These are phyloP conservation scores for Cladosporium phlei DNA, from an alignment of 2,329 filamentous ascomycete genomes.

Conservation along the genomic window DNA sequence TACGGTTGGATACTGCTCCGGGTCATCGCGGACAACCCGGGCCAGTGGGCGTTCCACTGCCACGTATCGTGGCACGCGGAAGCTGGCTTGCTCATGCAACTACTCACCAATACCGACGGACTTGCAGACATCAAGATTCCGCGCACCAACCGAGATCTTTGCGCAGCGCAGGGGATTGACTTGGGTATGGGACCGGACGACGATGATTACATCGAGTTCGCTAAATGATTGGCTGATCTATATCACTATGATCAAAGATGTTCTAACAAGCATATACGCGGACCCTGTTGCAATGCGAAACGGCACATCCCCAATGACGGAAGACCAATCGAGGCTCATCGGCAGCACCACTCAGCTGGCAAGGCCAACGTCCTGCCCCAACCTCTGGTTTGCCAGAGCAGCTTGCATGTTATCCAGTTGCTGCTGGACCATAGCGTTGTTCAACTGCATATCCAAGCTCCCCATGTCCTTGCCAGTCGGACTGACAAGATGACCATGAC, in stretches of 20 bases:
- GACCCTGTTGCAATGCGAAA: too few species aligned
- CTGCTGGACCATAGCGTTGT: constrained; percentile 24
- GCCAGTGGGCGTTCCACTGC: constrained; percentile 56
- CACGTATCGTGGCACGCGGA: constrained; percentile 57
- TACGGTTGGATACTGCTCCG: constrained; percentile 54
- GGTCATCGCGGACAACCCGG: constrained; percentile 54
- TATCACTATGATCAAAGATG: too few species aligned
- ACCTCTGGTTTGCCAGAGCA: constrained; percentile 23
- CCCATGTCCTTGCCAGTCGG: constrained; percentile 19
- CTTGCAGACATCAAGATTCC: constrained; percentile 43
- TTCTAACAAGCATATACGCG: too few species aligned
- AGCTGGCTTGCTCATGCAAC: constrained; percentile 57
- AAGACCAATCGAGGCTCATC: background rate
- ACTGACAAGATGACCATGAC: constrained; percentile 22
- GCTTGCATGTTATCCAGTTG: constrained; percentile 29
- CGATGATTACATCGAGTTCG: constrained; percentile 29
- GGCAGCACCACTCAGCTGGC: constrained; percentile 14
- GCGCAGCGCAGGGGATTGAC: constrained; percentile 43
- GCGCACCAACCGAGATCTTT: constrained; percentile 43
- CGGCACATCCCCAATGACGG: background rate
- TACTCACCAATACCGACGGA: constrained; percentile 47
- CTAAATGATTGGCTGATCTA: constrained; percentile 10
- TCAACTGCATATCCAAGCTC: constrained; percentile 20
- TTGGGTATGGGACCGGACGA: constrained; percentile 49
- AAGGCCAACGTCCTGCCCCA: constrained; percentile 17